Evolutionary conservation across 805 yeast genomes (phyloP), one percentile per base, ranked within the genome.

Genomic region (Cyberlindnera mississippiensis): DNA sequence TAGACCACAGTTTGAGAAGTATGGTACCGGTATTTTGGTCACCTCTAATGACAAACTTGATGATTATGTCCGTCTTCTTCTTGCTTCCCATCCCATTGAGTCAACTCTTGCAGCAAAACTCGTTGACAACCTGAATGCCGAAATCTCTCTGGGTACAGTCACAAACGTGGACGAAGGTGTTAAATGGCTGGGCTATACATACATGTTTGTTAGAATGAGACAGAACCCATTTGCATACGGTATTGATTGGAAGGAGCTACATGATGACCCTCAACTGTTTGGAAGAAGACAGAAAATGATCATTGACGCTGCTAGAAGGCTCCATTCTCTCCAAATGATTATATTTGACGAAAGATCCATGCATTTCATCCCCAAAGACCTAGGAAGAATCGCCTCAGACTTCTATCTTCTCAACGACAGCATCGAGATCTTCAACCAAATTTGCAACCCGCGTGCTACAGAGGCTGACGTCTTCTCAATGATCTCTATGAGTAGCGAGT

Each of bases 181-280:
- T 1, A 87, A 82, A 49, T 93, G 99, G 99, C 69, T 93, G n/a
- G 98, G 99, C 4, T 93, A 95, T 55, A 93, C 99, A 0, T 93
- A 93, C 57, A 71, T 93, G 76, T 82, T 78, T 66, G 97, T 91
- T 3, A 70, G 99, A 44, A 93, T 93, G 99, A 78, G 84, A 44
- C 85, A 88, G 57, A 91, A 89, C 50, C 99, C 99, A 2, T 82
- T 89, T 58, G 82, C 85, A 0, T 93, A 93, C 57, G 99, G 96
- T 20, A 78, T 95, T 35, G 87, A 79, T 35, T 89, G 96, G 93
- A 77, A 76, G 48, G 96, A 88, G 49, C 59, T 95, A 2, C 76
- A 78, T 18, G 82, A 82, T 15, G 99, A 93, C 61, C 96, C 96
- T 0, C 73, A 80, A 50, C 67, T 93, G 29, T 78, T 82, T 37